phyloP scores from a whole-genome alignment of 192 early-diverging fungal species.

The Coemansia sp. region DNA sequence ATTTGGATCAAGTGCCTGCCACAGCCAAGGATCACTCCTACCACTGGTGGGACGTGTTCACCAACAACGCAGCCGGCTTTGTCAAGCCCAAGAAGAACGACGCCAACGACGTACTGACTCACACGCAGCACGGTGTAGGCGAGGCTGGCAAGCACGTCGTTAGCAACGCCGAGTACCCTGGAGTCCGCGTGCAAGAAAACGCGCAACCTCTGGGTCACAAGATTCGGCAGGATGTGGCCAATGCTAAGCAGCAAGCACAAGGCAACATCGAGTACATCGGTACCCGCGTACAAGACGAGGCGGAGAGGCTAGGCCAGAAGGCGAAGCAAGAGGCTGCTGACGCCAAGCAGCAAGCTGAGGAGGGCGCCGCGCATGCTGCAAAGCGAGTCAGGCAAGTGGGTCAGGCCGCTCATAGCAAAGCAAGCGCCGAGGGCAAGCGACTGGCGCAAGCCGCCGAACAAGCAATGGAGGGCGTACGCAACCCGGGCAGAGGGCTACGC shows the following conservation, averaged over 20 bases:
- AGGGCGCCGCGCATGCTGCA: not conserved
- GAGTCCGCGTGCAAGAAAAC: constrained; percentile 10
- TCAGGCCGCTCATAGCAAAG: constrained; percentile 15
- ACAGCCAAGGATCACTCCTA: constrained; percentile 17
- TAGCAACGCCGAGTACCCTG: constrained; percentile 17
- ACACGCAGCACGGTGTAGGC: constrained; percentile 10
- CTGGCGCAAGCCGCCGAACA: constrained; percentile 10
- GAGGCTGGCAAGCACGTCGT: constrained; percentile 15
- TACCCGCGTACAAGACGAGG: not conserved
- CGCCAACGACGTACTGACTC: constrained; percentile 10
- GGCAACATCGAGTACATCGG: not conserved
- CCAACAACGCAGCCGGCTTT: constrained; percentile 22
- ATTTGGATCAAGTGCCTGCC: not conserved
- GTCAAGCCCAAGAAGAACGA: constrained; percentile 15
- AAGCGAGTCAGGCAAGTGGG: constrained; percentile 17
- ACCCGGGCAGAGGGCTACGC: not conserved
- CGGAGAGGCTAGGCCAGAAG: not conserved
- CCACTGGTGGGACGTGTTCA: constrained; percentile 48
- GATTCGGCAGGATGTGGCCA: not conserved
- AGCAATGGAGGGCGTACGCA: not conserved
- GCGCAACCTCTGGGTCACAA: constrained; percentile 9
- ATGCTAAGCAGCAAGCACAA: constrained; percentile 3
- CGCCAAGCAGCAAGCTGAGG: constrained; percentile 11
- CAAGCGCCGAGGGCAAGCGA: constrained; percentile 8
- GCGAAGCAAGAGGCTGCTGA: not conserved